Evolutionary conservation across 305 asterid species (phyloP), one percentile per base, ranked within the genome.

Genomic region (Petunia hybrid): DNA sequence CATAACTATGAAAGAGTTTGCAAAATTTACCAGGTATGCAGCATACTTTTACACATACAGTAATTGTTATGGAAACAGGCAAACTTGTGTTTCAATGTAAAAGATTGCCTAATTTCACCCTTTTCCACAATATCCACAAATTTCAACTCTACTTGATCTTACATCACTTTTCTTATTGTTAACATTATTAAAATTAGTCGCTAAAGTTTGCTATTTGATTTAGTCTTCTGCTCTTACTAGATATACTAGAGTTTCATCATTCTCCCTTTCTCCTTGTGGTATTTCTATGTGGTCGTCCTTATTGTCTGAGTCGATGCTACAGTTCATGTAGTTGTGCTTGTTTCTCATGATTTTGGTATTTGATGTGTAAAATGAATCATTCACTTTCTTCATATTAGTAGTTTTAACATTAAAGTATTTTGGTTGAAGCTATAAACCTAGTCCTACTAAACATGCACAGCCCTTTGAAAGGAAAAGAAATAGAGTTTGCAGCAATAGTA

Each of bases 1-100:
- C 93, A 87, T 69, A 88, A 86, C 80, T 90, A 90, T 8, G 92
- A 90, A 83, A 87, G 92, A 62, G 84, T 78, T 66, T 90, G 92
- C 67, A 89, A 89, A 5, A 87, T 90, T 59, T 90, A 90, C 81
- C 91, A 90, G 93, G 93, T 86, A 82, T 1, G 6, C n/a, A 5
- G 61, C 3, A 45, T 79, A 39, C 1, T 55, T 76, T 3, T 36
- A 16, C 40, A 69, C 16, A 6, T 69, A 46, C 6, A 41, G 36
- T n/a, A 16, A 6, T 31, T 57, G n/a, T n/a, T 57, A 14, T 57
- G n/a, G 8, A n/a, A n/a, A 31, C n/a, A 57, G 63, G 9, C 9
- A 57, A 56, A n/a, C 53, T 46, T 46, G 6, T 57, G 63, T 57
- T 16, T n/a, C 5, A 56, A 14, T 56, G 62, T 5, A 56, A 31